A percentile compares a stretch with the other conserved stretches of the same genome.
Conservation (phyloP, 257 asterid genomes). For the Lavandula angustifolia region DNA sequence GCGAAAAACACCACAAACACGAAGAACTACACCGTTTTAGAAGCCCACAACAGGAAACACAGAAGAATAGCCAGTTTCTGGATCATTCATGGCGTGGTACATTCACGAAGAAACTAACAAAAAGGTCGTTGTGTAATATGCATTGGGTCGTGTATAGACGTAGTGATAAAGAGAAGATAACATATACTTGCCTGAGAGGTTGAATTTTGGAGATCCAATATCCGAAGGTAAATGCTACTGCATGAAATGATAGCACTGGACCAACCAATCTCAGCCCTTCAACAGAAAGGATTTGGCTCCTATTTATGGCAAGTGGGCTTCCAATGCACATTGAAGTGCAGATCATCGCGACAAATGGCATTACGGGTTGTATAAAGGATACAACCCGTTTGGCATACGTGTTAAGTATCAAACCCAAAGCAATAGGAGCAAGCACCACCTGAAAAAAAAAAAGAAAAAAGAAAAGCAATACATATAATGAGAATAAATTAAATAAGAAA, state of each 20-base stretch:
- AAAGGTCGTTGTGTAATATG: no score
- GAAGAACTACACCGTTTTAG: no score
- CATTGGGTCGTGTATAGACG: background rate
- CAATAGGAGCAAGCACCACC: conserved; percentile 91
- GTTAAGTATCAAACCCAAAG: conserved; percentile 80
- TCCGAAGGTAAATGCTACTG: conserved; percentile 78
- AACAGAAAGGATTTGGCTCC: conserved; percentile 75
- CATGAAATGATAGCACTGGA: conserved; percentile 83
- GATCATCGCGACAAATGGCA: conserved; percentile 93
- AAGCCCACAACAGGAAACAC: no score
- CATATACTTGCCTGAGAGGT: conserved; percentile 59
- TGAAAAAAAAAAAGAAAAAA: conserved; percentile 33
- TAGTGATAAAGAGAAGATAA: background rate
- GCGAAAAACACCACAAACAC: no score
- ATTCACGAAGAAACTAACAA: no score
- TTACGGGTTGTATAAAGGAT: conserved; percentile 76
- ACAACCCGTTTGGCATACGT: conserved; percentile 87
- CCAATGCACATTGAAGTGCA: conserved; percentile 97
- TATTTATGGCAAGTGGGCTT: conserved; percentile 93
- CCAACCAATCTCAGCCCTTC: conserved; percentile 80
- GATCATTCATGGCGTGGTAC: no score
- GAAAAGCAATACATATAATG: background rate
- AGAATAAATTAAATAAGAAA: conserved; percentile 1
- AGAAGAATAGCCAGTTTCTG: no score
- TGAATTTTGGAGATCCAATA: conserved; percentile 83